These are phyloP conservation scores for Fusarium sp. DNA, from an alignment of 2,329 filamentous ascomycete species.

Conservation along the genomic window DNA sequence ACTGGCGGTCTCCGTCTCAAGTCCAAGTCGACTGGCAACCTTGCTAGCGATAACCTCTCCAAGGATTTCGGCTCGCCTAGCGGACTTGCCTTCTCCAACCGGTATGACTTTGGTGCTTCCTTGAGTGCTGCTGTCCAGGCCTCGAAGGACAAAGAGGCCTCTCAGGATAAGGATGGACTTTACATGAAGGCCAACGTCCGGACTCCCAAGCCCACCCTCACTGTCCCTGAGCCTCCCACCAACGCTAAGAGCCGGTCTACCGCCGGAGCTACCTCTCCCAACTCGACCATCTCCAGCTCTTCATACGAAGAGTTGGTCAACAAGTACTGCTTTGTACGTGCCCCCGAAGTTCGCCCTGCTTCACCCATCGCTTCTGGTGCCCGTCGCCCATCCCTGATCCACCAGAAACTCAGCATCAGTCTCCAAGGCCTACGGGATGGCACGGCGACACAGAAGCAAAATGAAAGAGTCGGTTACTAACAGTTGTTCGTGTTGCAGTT, in stretches of 20 bases:
- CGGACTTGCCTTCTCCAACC: constrained; percentile 83
- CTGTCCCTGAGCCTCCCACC: constrained; percentile 36
- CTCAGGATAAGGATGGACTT: constrained; percentile 66
- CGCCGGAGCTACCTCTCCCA: constrained; percentile 60
- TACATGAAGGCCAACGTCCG: constrained; percentile 61
- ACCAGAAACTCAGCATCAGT: constrained; percentile 20
- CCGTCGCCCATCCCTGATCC: constrained; percentile 31
- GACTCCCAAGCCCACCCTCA: constrained; percentile 38
- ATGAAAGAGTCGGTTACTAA: constrained; percentile 51
- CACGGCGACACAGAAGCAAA: constrained; percentile 23
- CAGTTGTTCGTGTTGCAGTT: constrained; percentile 56
- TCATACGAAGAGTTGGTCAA: constrained; percentile 97
- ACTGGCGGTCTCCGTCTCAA: constrained; percentile 72
- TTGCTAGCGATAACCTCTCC: constrained; percentile 69
- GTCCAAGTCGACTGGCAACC: constrained; percentile 68
- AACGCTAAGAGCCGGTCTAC: constrained; percentile 15
- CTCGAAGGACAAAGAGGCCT: constrained; percentile 70
- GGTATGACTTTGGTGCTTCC: constrained; percentile 96
- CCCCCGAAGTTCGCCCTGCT: constrained; percentile 50
- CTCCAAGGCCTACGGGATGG: constrained; percentile 29
- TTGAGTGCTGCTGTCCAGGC: constrained; percentile 82
- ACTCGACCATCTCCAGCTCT: constrained; percentile 74
- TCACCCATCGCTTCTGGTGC: constrained; percentile 27
- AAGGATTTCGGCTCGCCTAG: constrained; percentile 62
- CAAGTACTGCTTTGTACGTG: constrained; percentile 99